These are phyloP conservation scores for Ogataea wickerhamii DNA, from an alignment of 805 yeast species.

Conservation along the genomic window DNA sequence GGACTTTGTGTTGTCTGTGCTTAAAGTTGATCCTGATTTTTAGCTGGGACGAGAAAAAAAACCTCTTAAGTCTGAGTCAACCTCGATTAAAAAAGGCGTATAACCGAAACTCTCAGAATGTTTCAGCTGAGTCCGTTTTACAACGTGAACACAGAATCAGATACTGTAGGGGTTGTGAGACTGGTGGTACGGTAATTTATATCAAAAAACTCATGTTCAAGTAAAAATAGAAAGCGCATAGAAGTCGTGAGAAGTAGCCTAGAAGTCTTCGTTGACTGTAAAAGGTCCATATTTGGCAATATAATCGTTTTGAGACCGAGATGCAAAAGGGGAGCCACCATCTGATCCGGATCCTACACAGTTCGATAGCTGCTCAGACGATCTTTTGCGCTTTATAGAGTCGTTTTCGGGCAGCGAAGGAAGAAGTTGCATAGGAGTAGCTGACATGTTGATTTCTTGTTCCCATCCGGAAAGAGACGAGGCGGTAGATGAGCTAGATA, in stretches of 20 bases:
- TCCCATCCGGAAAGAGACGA: conserved; percentile 45
- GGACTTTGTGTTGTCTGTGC: no score
- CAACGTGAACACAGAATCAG: no score
- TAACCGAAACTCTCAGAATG: no score
- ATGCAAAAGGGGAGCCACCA: not conserved
- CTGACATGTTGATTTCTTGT: conserved; percentile 20
- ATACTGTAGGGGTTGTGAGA: no score
- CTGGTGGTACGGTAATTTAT: no score
- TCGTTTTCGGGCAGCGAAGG: not conserved
- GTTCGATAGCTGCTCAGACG: not conserved
- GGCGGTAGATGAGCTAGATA: conserved; percentile 42
- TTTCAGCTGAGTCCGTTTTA: no score
- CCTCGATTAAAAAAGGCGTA: no score
- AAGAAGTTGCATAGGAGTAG: conserved; percentile 2
- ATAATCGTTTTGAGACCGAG: conserved; percentile 23
- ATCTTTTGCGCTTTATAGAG: conserved; percentile 7
- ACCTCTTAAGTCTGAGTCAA: no score
- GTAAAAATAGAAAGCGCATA: not conserved
- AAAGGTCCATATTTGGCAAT: conserved; percentile 42
- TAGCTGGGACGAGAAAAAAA: no score
- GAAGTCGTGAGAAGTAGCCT: conserved; percentile 5
- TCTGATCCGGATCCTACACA: not conserved
- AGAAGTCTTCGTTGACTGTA: conserved; percentile 48
- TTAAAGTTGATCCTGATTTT: no score
- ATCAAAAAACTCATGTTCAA: no score